phyloP scores from a whole-genome alignment of 257 asterid genomes.

The Perilla frutescens region DNA sequence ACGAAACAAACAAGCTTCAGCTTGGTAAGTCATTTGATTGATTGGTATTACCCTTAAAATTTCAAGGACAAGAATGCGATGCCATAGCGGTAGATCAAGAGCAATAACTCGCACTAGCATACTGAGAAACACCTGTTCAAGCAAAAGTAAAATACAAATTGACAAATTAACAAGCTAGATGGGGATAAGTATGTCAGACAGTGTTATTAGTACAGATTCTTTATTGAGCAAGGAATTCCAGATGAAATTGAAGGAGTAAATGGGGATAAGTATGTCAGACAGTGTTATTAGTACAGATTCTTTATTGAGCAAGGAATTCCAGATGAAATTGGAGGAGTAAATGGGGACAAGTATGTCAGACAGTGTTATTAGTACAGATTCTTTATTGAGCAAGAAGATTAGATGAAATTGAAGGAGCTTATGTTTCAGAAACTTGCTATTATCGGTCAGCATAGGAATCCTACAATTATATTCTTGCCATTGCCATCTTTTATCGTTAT shows the following conservation, averaged over 20 bases:
- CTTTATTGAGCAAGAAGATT: conserved; percentile 7
- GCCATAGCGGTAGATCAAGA: conserved; percentile 98
- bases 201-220: conserved; percentile 20
- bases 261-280: conserved; percentile 19
- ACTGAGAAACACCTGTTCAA: conserved; percentile 91
- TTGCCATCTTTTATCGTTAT: conserved; percentile 14
- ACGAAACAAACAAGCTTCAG: conserved; percentile 6
- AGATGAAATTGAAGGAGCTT: too few relatives aligned
- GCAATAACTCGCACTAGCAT: conserved; percentile 84
- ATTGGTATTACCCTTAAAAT: conserved; percentile 77
- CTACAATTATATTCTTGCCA: conserved; percentile 7
- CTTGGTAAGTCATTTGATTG: conserved; percentile 20
- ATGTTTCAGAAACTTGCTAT: too few relatives aligned
- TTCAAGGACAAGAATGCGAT: conserved; percentile 98
- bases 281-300: conserved; percentile 6
- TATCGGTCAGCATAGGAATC: too few relatives aligned
- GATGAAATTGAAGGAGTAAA: neutral
- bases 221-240: neutral
- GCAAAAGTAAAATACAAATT: conserved; percentile 18
- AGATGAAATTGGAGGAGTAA: neutral
- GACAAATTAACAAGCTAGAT: conserved; percentile 32
- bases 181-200: conserved; percentile 13
- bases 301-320: conserved; percentile 18
- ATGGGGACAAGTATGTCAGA: conserved; percentile 25
- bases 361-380: conserved; percentile 3